Evolutionary conservation across 495 filamentous ascomycete species (phyloP), one percentile per base, ranked within the genome.

Genomic region (Tuber borchii): DNA sequence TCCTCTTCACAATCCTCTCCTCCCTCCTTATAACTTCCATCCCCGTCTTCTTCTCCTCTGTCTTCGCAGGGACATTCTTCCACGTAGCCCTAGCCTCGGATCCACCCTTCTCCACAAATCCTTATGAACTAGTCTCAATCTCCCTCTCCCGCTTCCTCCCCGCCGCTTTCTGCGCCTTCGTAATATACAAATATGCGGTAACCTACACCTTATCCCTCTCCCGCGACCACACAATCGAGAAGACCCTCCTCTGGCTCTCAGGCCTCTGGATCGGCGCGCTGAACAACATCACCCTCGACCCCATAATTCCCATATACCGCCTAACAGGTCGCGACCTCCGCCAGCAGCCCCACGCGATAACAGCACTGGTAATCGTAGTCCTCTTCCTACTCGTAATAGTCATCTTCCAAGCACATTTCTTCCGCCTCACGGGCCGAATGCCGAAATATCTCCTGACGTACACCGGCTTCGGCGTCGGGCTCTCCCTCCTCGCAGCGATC

Each of bases 71-170:
- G 73, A 84, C 93, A 34, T 95, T 94, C 82, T 90, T 89, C 81
- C 91, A 94, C 76, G 91, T 94, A 26, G 92, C 90, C 10, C 84
- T 96, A 73, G 91, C 91, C 51, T 92, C 91, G 0, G 93, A 97
- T 83, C 90, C 91, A 17, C 92, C 93, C 4, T 85, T 84, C 39
- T 83, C 85, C 48, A 82, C 85, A n/a, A 84, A 85, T 76, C 80
- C 80, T 16, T 86, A 90, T 79, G 82, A 73, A 7, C 86, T 95
- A 12, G 85, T 93, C 44, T 93, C 91, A n/a, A 85, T 87, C 43
- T 85, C 93, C 12, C 81, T 95, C 44, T 91, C 90, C 73, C 90
- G 91, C 39, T 89, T 93, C 76, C 84, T 96, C 20, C 93, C 93
- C 0, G 93, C 93, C 26, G 87, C 90, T 46, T 93, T 95, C 76